Evolutionary conservation across 2,329 filamentous ascomycete species (phyloP), one percentile per base, ranked within the genome.

Genomic region (Torrubiella hemipterigena): DNA sequence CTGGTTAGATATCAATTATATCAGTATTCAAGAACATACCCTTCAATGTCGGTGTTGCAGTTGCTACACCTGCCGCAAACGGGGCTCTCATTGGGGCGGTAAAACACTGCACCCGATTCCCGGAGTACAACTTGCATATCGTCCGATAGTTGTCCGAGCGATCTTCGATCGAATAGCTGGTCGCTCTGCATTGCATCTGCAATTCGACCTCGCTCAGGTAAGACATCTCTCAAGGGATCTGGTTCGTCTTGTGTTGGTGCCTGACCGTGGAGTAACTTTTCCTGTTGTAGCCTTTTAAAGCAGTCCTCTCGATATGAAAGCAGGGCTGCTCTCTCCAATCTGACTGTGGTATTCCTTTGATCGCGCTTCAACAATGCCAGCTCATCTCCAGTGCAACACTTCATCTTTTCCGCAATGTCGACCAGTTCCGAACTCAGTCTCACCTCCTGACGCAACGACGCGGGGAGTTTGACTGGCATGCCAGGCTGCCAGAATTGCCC

Each of bases 391-490:
- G 13, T 20, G 21, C 15, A 13, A 17, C 3, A 15, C 14, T 29
- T 19, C 24, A 33, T 29, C 4, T 29, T 9, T 22, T 33, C 17
- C 9, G 24, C 16, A 12, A 27, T 27, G 17, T 19, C 8, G 6
- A 16, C 16, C 7, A 33, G n/a, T 28, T 29, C 25, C 17, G 19
- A 10, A 18, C 19, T 18, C 7, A 7, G 19, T 19, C 18, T 20
- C 14, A 33, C 19, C 11, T 33, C n/a, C 14, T n/a, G 13, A 14
- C 17, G 17, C 16, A 33, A 8, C 5, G 17, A 14, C 7, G 20
- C n/a, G 17, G 27, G 25, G 26, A 33, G 31, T 19, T 21, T 28
- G 12, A 33, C 17, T 15, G 19, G 31, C 19, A 33, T 27, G 13
- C 31, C 19, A 6, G 20, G 31, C 23, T 33, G 19, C 9, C 22